These are phyloP conservation scores for Lepidium africanum DNA, from an alignment of 345 rosid species.

Conservation along the genomic window DNA sequence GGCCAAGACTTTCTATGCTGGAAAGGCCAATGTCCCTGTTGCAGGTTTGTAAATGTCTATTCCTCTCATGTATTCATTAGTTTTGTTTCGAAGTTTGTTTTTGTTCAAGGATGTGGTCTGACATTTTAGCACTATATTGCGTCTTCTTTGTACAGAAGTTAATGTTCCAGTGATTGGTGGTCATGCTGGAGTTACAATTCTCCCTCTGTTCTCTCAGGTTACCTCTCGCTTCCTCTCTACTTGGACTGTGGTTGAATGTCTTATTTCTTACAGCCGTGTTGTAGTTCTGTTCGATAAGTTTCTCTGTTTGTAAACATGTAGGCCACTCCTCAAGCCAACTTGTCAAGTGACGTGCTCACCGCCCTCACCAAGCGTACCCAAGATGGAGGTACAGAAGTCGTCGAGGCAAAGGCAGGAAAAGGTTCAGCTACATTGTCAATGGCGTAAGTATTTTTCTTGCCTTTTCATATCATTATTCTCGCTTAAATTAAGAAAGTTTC, in stretches of 20 bases:
- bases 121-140: background rate
- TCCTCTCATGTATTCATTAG: background rate
- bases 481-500: background rate
- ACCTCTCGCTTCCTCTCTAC: slow-evolving; percentile 6
- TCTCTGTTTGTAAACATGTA: slow-evolving; percentile 15
- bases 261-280: background rate
- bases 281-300: background rate
- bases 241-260: background rate
- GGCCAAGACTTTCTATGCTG: slow-evolving; percentile 70
- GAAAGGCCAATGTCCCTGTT: slow-evolving; percentile 38
- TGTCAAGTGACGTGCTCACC: slow-evolving; percentile 43
- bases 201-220: slow-evolving; percentile 79
- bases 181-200: slow-evolving; percentile 78
- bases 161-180: slow-evolving; percentile 84
- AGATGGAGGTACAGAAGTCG: slow-evolving; percentile 90
- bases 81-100: background rate
- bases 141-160: slow-evolving; percentile 39
- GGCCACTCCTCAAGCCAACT: slow-evolving; percentile 73
- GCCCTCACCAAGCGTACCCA: slow-evolving; percentile 88
- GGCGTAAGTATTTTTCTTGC: slow-evolving; percentile 51
- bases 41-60: slow-evolving; percentile 14
- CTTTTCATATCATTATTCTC: background rate
- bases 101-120: background rate
- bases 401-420: slow-evolving; percentile 91
- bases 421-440: slow-evolving; percentile 88